Conservation (phyloP, 768 basidiomycete genomes). For the Suillus paluster region DNA sequence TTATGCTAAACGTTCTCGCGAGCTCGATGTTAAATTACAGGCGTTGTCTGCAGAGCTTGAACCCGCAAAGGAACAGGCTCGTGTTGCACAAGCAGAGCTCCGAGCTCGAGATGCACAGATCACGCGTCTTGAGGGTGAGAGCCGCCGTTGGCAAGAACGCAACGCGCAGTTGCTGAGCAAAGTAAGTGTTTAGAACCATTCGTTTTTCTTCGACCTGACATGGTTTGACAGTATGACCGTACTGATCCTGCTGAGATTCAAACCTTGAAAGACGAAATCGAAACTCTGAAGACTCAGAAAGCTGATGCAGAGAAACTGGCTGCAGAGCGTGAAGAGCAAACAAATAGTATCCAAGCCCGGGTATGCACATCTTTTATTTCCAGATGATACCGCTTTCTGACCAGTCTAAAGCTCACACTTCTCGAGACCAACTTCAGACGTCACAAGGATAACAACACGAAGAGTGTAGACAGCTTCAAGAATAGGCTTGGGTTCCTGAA, state of each 20-base stretch:
- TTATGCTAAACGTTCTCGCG: slow-evolving; percentile 68
- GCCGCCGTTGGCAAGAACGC: slow-evolving; percentile 82
- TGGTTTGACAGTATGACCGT: slow-evolving; percentile 69
- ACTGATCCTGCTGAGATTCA: slow-evolving; percentile 88
- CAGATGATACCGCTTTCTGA: not conserved
- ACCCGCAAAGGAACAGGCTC: slow-evolving; percentile 74
- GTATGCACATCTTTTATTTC: slow-evolving; percentile 22
- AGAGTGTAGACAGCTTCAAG: slow-evolving; percentile 18
- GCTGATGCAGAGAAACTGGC: slow-evolving; percentile 37
- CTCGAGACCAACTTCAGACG: slow-evolving; percentile 49
- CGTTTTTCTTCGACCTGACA: slow-evolving; percentile 2
- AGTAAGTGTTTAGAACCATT: slow-evolving; percentile 42
- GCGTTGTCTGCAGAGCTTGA: slow-evolving; percentile 65
- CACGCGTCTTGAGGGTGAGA: slow-evolving; percentile 73
- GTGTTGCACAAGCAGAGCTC: slow-evolving; percentile 72
- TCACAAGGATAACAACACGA: slow-evolving; percentile 32
- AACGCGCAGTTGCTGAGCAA: slow-evolving; percentile 82
- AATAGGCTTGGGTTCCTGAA: slow-evolving; percentile 29
- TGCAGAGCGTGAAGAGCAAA: slow-evolving; percentile 35
- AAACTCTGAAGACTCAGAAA: slow-evolving; percentile 50
- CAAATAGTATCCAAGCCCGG: slow-evolving; percentile 32
- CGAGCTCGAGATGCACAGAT: slow-evolving; percentile 71
- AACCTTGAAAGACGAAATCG: slow-evolving; percentile 74
- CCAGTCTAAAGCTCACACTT: slow-evolving; percentile 39
- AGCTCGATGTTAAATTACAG: slow-evolving; percentile 67